Conservation (phyloP, 139 green algal species). For the Nannochloris sp. region DNA sequence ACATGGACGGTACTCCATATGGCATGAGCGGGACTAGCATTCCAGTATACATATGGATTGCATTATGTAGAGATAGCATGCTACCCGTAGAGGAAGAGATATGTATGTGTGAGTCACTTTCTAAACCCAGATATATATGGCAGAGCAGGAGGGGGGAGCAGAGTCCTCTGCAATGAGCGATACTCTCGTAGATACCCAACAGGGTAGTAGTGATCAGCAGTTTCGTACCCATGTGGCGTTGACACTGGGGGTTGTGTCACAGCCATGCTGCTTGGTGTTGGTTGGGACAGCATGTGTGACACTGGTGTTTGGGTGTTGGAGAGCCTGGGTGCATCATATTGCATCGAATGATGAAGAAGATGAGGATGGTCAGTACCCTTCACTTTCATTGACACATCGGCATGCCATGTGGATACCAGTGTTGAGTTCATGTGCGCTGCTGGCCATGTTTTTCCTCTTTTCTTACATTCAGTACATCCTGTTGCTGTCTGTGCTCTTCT, state of each 20-base stretch:
- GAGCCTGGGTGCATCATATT: neutral
- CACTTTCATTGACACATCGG: neutral
- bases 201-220: no score
- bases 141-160: no score
- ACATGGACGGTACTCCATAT: no score
- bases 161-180: no score
- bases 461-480: conserved; percentile 1
- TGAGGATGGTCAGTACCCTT: neutral
- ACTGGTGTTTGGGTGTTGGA: neutral
- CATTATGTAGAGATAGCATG: no score
- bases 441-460: conserved; percentile 7
- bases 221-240: neutral
- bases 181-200: no score
- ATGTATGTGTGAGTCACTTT: no score
- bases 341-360: neutral
- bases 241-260: no score
- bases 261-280: neutral
- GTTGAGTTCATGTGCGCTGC: conserved; percentile 7
- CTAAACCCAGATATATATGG: no score
- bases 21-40: no score
- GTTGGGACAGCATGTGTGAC: neutral
- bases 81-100: no score
- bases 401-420: conserved; percentile 1
- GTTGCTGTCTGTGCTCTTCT: neutral
- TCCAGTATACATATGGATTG: no score